phyloP scores from a whole-genome alignment of 2,329 filamentous ascomycete genomes.

The Xylaria sp. region DNA sequence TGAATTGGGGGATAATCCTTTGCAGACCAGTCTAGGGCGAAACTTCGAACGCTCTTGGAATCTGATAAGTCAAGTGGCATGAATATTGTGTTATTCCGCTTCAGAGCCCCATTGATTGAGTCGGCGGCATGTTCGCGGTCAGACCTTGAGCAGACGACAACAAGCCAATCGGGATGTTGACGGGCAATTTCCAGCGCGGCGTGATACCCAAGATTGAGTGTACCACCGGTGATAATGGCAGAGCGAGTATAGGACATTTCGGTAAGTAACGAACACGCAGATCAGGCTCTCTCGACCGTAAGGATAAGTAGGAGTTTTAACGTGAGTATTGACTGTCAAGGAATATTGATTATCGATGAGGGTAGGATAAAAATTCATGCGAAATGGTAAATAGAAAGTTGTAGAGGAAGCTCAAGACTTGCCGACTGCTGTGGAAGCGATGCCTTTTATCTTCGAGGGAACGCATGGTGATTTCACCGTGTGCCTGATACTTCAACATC shows the following conservation, averaged over 20 bases:
- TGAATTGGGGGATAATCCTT: conserved; percentile 55
- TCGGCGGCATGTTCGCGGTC: conserved; percentile 55
- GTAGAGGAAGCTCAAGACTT: no score
- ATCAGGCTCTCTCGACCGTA: not conserved
- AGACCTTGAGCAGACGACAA: conserved; percentile 58
- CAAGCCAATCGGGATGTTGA: conserved; percentile 53
- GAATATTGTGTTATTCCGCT: conserved; percentile 56
- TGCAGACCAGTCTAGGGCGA: conserved; percentile 51
- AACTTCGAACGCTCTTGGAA: conserved; percentile 54
- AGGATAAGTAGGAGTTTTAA: not conserved
- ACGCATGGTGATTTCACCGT: no score
- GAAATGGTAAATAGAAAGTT: no score
- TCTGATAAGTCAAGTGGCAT: conserved; percentile 57
- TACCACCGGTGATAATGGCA: conserved; percentile 60
- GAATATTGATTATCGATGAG: not conserved
- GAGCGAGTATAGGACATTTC: conserved; percentile 39
- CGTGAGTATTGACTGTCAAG: not conserved
- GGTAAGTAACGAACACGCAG: not conserved
- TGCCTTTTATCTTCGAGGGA: no score
- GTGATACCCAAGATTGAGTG: conserved; percentile 57
- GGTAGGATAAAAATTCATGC: no score
- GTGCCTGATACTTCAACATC: no score
- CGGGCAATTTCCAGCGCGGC: conserved; percentile 55
- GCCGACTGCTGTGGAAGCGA: no score
- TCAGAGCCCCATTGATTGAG: conserved; percentile 55